phyloP scores from a whole-genome alignment of 2,329 filamentous ascomycete species.

The Fusarium fujikuroi region DNA sequence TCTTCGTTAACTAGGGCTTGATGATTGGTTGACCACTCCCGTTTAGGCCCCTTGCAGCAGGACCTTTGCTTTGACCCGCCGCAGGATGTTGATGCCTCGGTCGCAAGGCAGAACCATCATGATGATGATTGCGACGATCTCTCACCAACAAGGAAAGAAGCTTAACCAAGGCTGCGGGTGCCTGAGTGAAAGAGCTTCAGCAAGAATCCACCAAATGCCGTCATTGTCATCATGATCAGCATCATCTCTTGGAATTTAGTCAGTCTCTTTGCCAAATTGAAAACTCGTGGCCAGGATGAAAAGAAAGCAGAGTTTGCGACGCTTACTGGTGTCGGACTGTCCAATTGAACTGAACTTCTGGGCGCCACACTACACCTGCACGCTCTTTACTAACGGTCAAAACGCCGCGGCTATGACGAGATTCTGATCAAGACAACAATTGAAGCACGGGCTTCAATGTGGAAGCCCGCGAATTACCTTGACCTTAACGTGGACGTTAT shows the following conservation, averaged over 20 bases:
- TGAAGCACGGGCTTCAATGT: constrained; percentile 5
- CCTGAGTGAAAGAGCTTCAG: constrained; percentile 5
- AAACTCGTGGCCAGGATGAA: not conserved
- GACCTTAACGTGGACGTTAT: not conserved
- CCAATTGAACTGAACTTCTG: not conserved
- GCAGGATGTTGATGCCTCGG: constrained; percentile 23
- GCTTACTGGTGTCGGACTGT: not conserved
- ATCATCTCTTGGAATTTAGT: constrained; percentile 17
- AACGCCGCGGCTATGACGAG: constrained; percentile 17
- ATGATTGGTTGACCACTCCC: constrained; percentile 26
- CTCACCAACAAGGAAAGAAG: constrained; percentile 37
- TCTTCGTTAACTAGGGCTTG: constrained; percentile 4
- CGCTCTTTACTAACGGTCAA: constrained; percentile 27
- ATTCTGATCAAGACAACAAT: constrained; percentile 8
- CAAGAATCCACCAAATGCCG: constrained; percentile 22
- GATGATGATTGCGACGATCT: constrained; percentile 25
- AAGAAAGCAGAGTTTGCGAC: not conserved
- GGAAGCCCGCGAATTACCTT: not conserved
- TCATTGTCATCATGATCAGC: constrained; percentile 29
- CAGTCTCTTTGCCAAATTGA: not conserved
- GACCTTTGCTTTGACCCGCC: constrained; percentile 16
- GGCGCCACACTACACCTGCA: constrained; percentile 22
- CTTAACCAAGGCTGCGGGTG: constrained; percentile 13
- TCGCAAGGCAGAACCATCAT: constrained; percentile 33
- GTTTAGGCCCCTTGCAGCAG: constrained; percentile 29